phyloP scores from a whole-genome alignment of 495 filamentous ascomycete species.

The Aspergillus saccharolyticus region DNA sequence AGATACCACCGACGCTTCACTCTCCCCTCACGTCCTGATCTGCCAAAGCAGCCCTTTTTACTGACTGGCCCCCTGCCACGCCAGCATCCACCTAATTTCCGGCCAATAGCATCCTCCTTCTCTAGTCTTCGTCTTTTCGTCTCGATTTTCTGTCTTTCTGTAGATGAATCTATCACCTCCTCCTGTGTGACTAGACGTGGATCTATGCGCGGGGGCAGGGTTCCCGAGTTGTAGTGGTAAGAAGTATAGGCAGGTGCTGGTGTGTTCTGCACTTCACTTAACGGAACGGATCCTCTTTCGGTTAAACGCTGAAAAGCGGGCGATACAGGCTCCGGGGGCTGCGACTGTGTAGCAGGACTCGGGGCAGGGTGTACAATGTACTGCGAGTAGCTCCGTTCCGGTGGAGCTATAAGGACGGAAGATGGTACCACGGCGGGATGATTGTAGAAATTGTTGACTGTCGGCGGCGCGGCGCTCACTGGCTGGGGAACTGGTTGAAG shows the following conservation, averaged over 20 bases:
- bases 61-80: constrained; percentile 55
- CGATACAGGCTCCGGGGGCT: constrained; percentile 33
- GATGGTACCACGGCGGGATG: constrained; percentile 11
- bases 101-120: constrained; percentile 55
- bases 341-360: constrained; percentile 14
- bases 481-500: not conserved
- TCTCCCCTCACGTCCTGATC: constrained; percentile 57
- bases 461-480: not conserved
- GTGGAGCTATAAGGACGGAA: constrained; percentile 15
- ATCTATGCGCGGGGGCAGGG: constrained; percentile 27
- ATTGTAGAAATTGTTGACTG: not conserved
- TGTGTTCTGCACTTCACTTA: constrained; percentile 38
- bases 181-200: constrained; percentile 20
- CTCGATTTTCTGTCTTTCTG: constrained; percentile 42
- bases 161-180: constrained; percentile 22
- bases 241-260: constrained; percentile 32
- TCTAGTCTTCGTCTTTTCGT: constrained; percentile 53
- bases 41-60: constrained; percentile 55
- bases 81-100: constrained; percentile 54
- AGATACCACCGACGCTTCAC: constrained; percentile 59
- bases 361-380: constrained; percentile 29
- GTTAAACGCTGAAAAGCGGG: constrained; percentile 40
- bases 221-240: constrained; percentile 11
- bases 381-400: constrained; percentile 23
- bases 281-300: constrained; percentile 39